Evolutionary conservation across 2,329 filamentous ascomycete genomes (phyloP).

Genomic region (Aspergillus ibericus): DNA sequence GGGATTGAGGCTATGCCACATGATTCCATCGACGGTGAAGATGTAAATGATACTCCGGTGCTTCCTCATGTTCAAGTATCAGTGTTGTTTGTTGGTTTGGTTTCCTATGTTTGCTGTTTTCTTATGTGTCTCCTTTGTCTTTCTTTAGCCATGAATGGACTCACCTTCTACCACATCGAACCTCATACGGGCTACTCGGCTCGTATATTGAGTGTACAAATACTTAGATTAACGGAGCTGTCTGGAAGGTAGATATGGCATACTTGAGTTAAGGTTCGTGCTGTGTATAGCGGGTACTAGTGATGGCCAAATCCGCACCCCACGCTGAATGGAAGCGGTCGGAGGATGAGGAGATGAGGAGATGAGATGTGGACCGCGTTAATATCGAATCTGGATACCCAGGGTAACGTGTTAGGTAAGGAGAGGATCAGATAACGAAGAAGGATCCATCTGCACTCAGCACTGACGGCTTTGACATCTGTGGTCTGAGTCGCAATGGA

Average conservation of each 20-base stretch:
- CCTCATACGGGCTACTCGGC: background rate
- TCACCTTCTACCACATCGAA: background rate
- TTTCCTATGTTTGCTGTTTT: conserved; percentile 10
- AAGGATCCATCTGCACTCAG: conserved; percentile 4
- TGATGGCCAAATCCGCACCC: background rate
- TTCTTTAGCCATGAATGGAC: conserved; percentile 27
- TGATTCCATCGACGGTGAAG: conserved; percentile 33
- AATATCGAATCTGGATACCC: background rate
- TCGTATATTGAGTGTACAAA: background rate
- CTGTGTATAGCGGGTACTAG: background rate
- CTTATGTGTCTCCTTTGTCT: conserved; percentile 15
- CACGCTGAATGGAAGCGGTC: background rate
- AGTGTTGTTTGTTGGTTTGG: conserved; percentile 16
- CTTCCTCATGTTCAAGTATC: conserved; percentile 37
- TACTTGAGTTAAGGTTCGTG: background rate
- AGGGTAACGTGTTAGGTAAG: conserved; percentile 15
- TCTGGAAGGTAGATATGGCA: background rate
- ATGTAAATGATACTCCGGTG: conserved; percentile 47
- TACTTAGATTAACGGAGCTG: background rate
- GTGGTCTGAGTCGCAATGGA: conserved; percentile 6
- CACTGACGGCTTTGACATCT: conserved; percentile 3
- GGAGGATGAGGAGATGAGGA: background rate
- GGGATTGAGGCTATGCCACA: conserved; percentile 26
- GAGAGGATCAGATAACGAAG: conserved; percentile 24
- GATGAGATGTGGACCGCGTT: background rate